phyloP scores from a whole-genome alignment of 768 basidiomycete species.

The Sporobolomyces phaffii region DNA sequence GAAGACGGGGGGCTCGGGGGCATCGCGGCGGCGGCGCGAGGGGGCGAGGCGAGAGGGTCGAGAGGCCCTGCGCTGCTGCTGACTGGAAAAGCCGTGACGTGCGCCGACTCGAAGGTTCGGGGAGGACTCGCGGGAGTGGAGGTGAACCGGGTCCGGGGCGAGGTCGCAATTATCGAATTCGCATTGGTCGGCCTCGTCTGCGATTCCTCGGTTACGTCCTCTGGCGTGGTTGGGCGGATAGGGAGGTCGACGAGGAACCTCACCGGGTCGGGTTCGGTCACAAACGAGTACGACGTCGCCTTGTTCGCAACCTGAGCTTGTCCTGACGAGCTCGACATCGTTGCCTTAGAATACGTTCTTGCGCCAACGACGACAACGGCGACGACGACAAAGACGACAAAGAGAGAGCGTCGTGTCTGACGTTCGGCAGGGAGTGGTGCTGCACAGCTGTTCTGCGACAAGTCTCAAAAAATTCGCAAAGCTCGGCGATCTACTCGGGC shows the following conservation, averaged over 20 bases:
- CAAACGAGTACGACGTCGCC: slow-evolving; percentile 7
- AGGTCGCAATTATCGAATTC: background rate
- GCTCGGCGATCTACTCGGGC: too few species aligned
- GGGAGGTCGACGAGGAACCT: slow-evolving; percentile 12
- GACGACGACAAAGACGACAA: too few species aligned
- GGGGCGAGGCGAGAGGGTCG: background rate
- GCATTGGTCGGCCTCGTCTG: background rate
- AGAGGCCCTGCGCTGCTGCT: too few species aligned
- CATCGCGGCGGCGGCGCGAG: background rate
- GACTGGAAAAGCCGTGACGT: background rate
- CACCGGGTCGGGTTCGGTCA: background rate
- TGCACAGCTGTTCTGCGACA: too few species aligned
- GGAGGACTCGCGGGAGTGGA: background rate
- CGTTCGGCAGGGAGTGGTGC: too few species aligned
- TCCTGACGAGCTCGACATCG: background rate
- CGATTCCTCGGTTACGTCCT: background rate
- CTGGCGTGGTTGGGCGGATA: background rate
- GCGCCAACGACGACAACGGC: too few species aligned
- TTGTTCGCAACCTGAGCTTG: background rate
- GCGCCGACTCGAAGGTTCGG: background rate
- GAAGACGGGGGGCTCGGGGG: background rate
- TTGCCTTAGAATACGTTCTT: background rate
- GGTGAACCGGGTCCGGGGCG: background rate
- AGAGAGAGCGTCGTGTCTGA: too few species aligned
- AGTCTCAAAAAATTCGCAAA: too few species aligned